phyloP scores from a whole-genome alignment of 2,329 filamentous ascomycete species.

The Cladorrhinum sp. region DNA sequence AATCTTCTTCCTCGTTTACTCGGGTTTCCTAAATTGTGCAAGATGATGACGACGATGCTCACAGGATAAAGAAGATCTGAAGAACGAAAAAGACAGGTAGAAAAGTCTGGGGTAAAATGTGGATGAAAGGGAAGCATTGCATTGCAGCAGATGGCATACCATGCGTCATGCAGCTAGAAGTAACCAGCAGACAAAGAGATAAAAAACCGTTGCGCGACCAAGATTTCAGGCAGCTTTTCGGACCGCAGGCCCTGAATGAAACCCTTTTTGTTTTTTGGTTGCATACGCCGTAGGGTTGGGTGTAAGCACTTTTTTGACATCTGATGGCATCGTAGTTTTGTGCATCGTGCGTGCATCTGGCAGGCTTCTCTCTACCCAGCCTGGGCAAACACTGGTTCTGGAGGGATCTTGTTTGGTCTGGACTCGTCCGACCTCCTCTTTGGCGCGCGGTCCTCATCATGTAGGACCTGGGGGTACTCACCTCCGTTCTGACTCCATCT shows the following conservation, averaged over 20 bases:
- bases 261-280: slow-evolving; percentile 17
- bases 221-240: slow-evolving; percentile 20
- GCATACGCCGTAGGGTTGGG: no score
- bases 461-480: not conserved
- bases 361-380: not conserved
- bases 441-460: not conserved
- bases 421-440: not conserved
- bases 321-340: not conserved
- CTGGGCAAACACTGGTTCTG: slow-evolving; percentile 1
- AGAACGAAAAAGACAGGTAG: not conserved
- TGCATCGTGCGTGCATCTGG: not conserved
- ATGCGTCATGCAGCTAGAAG: slow-evolving; percentile 5
- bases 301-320: not conserved
- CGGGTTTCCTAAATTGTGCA: not conserved
- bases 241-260: slow-evolving; percentile 25
- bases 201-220: slow-evolving; percentile 9
- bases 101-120: not conserved
- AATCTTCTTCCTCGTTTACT: not conserved
- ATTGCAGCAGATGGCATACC: not conserved
- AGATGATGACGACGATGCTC: not conserved
- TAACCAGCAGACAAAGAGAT: not conserved
- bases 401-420: not conserved
- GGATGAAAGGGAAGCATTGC: not conserved
- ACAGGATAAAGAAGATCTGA: not conserved
- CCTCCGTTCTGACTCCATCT: not conserved